Percentiles rank a stretch among this genome's conserved stretches.
Conservation (phyloP, 208 protist genomes). For the Trypanosoma boissoni region DNA sequence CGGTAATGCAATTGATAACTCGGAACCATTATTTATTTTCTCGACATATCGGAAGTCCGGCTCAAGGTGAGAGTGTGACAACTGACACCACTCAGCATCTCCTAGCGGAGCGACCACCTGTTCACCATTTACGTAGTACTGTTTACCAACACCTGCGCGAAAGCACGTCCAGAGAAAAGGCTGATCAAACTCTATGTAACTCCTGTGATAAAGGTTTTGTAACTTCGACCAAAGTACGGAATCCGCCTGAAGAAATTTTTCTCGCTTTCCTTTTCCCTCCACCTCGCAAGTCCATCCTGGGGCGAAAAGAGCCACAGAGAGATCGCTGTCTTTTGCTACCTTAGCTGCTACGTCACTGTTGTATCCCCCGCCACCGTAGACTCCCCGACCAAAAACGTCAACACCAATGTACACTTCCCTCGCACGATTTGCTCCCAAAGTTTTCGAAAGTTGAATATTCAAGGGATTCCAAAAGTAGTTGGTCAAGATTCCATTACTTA, state of each 20-base stretch:
- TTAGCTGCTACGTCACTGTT: slow-evolving; percentile 48
- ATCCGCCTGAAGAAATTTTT: slow-evolving; percentile 49
- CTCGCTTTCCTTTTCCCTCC: slow-evolving; percentile 34
- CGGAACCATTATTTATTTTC: background rate
- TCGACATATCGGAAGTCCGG: slow-evolving; percentile 12
- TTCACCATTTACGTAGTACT: slow-evolving; percentile 50
- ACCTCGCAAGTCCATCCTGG: slow-evolving; percentile 85
- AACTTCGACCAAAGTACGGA: slow-evolving; percentile 49
- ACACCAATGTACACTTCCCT: slow-evolving; percentile 78
- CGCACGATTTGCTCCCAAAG: slow-evolving; percentile 29
- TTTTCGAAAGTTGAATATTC: slow-evolving; percentile 27
- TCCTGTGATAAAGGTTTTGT: slow-evolving; percentile 31
- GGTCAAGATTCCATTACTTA: slow-evolving; percentile 78
- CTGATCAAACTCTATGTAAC: slow-evolving; percentile 14
- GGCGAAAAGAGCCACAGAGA: slow-evolving; percentile 89
- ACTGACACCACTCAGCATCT: slow-evolving; percentile 22
- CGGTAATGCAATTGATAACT: slow-evolving; percentile 6
- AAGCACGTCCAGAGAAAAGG: slow-evolving; percentile 53
- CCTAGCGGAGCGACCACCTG: slow-evolving; percentile 7
- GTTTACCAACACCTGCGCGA: slow-evolving; percentile 43
- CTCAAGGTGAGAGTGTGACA: slow-evolving; percentile 21
- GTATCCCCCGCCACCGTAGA: slow-evolving; percentile 74
- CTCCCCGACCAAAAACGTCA: slow-evolving; percentile 80
- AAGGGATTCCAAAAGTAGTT: slow-evolving; percentile 88
- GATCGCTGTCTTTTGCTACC: slow-evolving; percentile 16